A percentile compares a stretch with the other conserved stretches of the same genome.
These are phyloP conservation scores for Elaeis guineensis DNA, from an alignment of 176 grass and related monocot species.

Conservation along the genomic window DNA sequence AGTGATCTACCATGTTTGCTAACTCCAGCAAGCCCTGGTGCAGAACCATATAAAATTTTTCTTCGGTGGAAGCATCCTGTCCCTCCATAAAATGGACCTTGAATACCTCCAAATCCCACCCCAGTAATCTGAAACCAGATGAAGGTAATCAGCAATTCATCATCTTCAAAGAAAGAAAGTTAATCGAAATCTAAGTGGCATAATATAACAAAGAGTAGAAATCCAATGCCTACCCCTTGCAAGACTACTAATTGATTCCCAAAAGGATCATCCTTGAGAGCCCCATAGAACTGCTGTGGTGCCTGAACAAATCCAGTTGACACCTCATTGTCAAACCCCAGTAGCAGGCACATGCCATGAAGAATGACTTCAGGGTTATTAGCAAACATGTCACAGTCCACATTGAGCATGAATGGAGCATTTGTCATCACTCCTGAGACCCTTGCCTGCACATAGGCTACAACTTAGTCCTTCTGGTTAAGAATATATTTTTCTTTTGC, in stretches of 20 bases:
- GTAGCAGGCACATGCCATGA: constrained; percentile 41
- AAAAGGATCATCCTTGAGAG: constrained; percentile 48
- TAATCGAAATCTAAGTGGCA: too few relatives aligned
- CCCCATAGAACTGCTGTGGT: constrained; percentile 29
- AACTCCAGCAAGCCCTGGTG: neutral
- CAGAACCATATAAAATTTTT: constrained; percentile 31
- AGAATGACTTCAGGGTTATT: constrained; percentile 29
- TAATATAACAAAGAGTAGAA: too few relatives aligned
- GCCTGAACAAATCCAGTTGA: constrained; percentile 34
- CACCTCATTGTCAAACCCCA: constrained; percentile 25
- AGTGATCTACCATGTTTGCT: neutral
- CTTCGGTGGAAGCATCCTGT: constrained; percentile 55
- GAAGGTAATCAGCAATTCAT: too few relatives aligned
- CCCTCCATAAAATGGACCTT: constrained; percentile 27
- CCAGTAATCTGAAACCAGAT: neutral
- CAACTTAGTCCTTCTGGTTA: too few relatives aligned
- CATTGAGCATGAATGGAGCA: constrained; percentile 42
- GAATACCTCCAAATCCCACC: constrained; percentile 5
- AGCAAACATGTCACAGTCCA: constrained; percentile 64
- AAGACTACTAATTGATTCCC: constrained; percentile 28
- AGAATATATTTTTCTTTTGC: too few relatives aligned
- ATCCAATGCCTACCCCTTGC: neutral
- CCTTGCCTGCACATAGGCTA: constrained; percentile 27
- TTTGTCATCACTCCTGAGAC: constrained; percentile 45
- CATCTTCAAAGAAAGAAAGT: neutral